These are phyloP conservation scores for Penicillium paneum DNA, from an alignment of 2,329 filamentous ascomycete genomes.

Conservation along the genomic window DNA sequence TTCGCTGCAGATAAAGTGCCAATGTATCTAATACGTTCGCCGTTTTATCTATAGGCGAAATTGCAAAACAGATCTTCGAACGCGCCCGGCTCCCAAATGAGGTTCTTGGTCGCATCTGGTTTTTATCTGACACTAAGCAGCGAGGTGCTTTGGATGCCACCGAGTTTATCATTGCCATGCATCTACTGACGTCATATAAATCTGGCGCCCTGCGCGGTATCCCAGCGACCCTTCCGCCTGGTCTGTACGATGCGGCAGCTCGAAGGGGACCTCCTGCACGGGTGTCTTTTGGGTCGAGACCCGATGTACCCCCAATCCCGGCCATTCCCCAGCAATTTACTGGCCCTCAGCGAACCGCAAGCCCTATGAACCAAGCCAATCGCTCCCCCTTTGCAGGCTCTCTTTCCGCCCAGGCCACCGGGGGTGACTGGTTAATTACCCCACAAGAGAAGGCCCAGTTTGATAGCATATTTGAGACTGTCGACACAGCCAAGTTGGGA, in stretches of 20 bases:
- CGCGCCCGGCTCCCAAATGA: slow-evolving; percentile 88
- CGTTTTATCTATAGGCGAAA: slow-evolving; percentile 58
- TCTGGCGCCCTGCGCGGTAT: slow-evolving; percentile 74
- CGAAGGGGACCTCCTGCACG: slow-evolving; percentile 57
- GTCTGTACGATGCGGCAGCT: slow-evolving; percentile 85
- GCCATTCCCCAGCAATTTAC: slow-evolving; percentile 80
- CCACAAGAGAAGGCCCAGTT: slow-evolving; percentile 82
- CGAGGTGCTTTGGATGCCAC: slow-evolving; percentile 79
- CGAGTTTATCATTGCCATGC: slow-evolving; percentile 98
- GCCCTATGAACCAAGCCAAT: slow-evolving; percentile 47
- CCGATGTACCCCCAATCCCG: slow-evolving; percentile 55
- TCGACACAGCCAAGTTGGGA: slow-evolving; percentile 78
- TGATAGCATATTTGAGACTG: slow-evolving; percentile 76
- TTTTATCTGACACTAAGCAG: slow-evolving; percentile 88
- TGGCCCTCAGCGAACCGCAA: slow-evolving; percentile 57
- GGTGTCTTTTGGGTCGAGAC: slow-evolving; percentile 52
- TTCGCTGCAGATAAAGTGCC: background rate
- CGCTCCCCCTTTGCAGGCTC: slow-evolving; percentile 51
- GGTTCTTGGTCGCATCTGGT: slow-evolving; percentile 91
- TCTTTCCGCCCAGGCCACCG: slow-evolving; percentile 54
- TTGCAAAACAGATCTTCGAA: slow-evolving; percentile 92
- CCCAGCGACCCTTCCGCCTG: slow-evolving; percentile 75
- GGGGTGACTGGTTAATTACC: slow-evolving; percentile 76
- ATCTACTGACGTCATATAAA: slow-evolving; percentile 88
- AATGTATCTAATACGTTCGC: background rate